Conservation (phyloP, 2,329 filamentous ascomycete genomes). For the Dendrostoma leiphaemia region DNA sequence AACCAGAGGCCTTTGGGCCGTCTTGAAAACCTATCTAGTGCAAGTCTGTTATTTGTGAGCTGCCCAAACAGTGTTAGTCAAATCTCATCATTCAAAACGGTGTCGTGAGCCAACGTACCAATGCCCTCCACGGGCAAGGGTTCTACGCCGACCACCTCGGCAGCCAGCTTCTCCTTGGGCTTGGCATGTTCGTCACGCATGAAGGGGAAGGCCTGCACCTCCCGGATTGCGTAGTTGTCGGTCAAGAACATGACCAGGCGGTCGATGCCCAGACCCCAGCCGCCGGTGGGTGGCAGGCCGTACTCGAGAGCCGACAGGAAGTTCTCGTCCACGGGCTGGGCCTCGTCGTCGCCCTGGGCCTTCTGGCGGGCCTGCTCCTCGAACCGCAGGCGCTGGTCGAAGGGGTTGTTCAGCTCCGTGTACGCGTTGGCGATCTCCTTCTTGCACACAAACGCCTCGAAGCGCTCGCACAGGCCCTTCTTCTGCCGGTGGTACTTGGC, state of each 20-base stretch:
- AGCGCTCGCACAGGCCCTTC: slow-evolving; percentile 88
- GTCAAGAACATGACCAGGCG: slow-evolving; percentile 94
- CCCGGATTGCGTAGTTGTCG: slow-evolving; percentile 92
- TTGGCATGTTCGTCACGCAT: slow-evolving; percentile 79
- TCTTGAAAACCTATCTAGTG: neutral
- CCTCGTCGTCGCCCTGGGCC: slow-evolving; percentile 95
- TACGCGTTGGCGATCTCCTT: slow-evolving; percentile 92
- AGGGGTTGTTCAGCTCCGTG: slow-evolving; percentile 88
- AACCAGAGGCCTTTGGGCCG: neutral
- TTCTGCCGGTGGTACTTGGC: slow-evolving; percentile 89
- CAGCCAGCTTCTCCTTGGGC: slow-evolving; percentile 47
- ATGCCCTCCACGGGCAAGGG: slow-evolving; percentile 35
- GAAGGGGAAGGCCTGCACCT: slow-evolving; percentile 94
- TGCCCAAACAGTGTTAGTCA: neutral
- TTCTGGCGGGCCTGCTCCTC: slow-evolving; percentile 97
- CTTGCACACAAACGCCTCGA: slow-evolving; percentile 96
- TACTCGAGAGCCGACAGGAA: slow-evolving; percentile 41
- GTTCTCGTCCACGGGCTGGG: slow-evolving; percentile 92
- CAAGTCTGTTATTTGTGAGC: slow-evolving; percentile 13
- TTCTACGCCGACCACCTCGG: slow-evolving; percentile 30
- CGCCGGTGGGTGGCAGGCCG: slow-evolving; percentile 88
- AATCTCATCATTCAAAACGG: neutral
- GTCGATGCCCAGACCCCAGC: slow-evolving; percentile 96
- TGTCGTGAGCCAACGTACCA: slow-evolving; percentile 23
- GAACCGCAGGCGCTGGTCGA: slow-evolving; percentile 87